These are phyloP conservation scores for Beauveria scarabaeidicola DNA, from an alignment of 2,329 filamentous ascomycete species.

Conservation along the genomic window DNA sequence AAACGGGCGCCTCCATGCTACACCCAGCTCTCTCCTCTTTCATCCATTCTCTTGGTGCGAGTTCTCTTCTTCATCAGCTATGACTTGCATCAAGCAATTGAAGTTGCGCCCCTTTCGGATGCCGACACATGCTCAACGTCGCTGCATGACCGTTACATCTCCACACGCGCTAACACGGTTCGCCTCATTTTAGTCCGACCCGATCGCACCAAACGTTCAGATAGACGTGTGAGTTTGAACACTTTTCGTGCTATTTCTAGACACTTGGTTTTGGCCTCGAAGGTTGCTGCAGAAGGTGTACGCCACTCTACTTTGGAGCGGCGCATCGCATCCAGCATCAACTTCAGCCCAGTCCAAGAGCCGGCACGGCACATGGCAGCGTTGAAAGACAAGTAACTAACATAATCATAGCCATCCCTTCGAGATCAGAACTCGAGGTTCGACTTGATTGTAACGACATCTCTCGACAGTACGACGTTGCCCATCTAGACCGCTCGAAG, in stretches of 20 bases:
- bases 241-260: not conserved
- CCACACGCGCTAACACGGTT: not conserved
- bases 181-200: not conserved
- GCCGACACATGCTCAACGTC: not conserved
- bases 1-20: not conserved
- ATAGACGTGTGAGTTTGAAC: not conserved
- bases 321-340: not conserved
- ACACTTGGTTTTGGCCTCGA: not conserved
- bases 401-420: not conserved
- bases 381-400: not conserved
- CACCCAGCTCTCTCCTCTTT: not conserved
- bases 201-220: not conserved
- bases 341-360: not conserved
- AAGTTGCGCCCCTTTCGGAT: not conserved
- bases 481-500: not conserved
- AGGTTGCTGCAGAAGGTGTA: not conserved
- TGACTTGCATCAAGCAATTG: not conserved
- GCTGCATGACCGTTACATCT: not conserved
- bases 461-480: not conserved
- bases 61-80: not conserved
- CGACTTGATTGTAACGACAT: not conserved
- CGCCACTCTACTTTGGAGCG: not conserved
- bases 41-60: not conserved
- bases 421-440: not conserved
- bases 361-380: not conserved